phyloP scores from a whole-genome alignment of 352 stramenopile species.

The Globisporangium echinulatum region DNA sequence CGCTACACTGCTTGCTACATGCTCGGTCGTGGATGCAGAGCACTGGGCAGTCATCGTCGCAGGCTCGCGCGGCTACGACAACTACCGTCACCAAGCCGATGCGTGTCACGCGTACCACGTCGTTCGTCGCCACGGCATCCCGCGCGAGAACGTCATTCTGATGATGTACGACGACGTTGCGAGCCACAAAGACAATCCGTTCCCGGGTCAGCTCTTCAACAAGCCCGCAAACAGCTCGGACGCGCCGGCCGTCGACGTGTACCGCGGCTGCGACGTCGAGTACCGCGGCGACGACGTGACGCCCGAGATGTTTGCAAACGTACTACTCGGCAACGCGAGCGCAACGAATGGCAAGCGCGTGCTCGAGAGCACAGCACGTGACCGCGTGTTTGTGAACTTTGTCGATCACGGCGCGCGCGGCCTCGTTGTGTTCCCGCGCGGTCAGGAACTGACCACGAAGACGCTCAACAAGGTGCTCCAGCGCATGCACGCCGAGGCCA shows the following conservation, averaged over 20 bases:
- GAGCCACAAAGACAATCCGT: constrained; percentile 71
- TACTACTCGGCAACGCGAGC: constrained; percentile 73
- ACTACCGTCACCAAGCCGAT: constrained; percentile 91
- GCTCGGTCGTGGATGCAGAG: constrained; percentile 21
- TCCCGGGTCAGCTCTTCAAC: constrained; percentile 87
- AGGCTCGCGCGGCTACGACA: constrained; percentile 83
- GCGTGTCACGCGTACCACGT: constrained; percentile 89
- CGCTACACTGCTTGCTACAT: not conserved
- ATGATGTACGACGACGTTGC: constrained; percentile 94
- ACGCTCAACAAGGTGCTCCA: constrained; percentile 62
- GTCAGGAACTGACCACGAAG: constrained; percentile 61
- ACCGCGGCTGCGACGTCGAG: constrained; percentile 77
- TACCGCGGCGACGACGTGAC: constrained; percentile 77
- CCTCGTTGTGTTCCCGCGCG: constrained; percentile 78
- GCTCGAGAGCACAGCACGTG: constrained; percentile 71
- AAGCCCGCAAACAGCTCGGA: constrained; percentile 44
- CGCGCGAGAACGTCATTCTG: constrained; percentile 83
- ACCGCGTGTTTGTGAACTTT: constrained; percentile 92
- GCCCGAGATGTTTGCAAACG: constrained; percentile 82
- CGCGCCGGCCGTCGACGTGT: constrained; percentile 70
- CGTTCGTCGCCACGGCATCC: constrained; percentile 82
- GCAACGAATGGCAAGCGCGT: constrained; percentile 63
- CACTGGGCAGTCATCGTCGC: constrained; percentile 91
- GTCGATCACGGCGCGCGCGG: constrained; percentile 86
- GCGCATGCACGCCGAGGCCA: constrained; percentile 77